Evolutionary conservation across 352 stramenopile species (phyloP).

Genomic region (Phytophthora pisi): DNA sequence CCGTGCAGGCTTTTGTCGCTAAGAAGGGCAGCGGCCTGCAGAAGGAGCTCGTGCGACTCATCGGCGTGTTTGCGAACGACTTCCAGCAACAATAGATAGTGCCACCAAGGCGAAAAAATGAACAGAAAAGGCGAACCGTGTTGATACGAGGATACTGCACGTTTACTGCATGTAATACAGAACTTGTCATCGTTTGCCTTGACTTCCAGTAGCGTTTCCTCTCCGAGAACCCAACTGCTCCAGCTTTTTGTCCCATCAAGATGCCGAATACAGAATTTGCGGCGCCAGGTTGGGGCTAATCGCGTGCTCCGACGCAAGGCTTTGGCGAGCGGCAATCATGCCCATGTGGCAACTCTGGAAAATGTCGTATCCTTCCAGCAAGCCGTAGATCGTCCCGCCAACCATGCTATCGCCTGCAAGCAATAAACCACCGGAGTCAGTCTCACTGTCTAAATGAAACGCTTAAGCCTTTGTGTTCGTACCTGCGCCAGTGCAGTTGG

Average conservation of each 20-base stretch:
- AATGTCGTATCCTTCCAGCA: slow-evolving; percentile 65
- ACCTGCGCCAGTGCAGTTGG: slow-evolving; percentile 81
- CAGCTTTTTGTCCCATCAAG: slow-evolving; percentile 7
- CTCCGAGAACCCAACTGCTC: background rate
- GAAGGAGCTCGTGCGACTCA: slow-evolving; percentile 67
- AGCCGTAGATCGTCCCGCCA: slow-evolving; percentile 76
- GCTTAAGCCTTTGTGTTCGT: slow-evolving; percentile 10
- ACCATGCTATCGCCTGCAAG: slow-evolving; percentile 76
- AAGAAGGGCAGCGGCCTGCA: slow-evolving; percentile 56
- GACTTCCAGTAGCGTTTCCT: background rate
- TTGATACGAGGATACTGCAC: slow-evolving; percentile 5
- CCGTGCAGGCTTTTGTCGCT: slow-evolving; percentile 58
- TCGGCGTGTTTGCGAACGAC: slow-evolving; percentile 61
- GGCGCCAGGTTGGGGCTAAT: slow-evolving; percentile 63
- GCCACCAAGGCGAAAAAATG: slow-evolving; percentile 12
- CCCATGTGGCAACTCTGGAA: slow-evolving; percentile 73
- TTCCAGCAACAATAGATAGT: slow-evolving; percentile 73
- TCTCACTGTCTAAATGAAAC: background rate
- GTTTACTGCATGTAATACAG: slow-evolving; percentile 24
- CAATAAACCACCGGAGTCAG: slow-evolving; percentile 5
- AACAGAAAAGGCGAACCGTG: slow-evolving; percentile 13
- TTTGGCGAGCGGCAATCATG: slow-evolving; percentile 76
- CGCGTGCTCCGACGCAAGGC: slow-evolving; percentile 64
- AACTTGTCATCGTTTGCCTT: slow-evolving; percentile 13
- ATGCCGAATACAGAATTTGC: slow-evolving; percentile 39